phyloP scores from a whole-genome alignment of 2,329 filamentous ascomycete species.

The Dryadomyces quercivorus region DNA sequence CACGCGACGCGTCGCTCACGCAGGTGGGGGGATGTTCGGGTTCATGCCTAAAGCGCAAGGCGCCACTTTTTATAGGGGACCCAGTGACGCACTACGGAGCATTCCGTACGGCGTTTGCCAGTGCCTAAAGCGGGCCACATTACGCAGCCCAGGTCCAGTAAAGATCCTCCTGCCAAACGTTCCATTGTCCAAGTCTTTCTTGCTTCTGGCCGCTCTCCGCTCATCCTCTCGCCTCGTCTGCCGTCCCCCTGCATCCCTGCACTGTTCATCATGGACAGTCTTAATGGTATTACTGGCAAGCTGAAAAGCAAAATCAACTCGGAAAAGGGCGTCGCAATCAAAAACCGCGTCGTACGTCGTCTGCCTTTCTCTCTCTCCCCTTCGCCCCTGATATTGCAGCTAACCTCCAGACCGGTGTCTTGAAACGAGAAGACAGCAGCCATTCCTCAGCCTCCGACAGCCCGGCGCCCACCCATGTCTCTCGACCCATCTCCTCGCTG shows the following conservation, averaged over 20 bases:
- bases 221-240: neutral
- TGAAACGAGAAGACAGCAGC: slow-evolving; percentile 18
- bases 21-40: neutral
- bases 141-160: too few relatives aligned
- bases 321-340: slow-evolving; percentile 30
- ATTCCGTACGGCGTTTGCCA: too few relatives aligned
- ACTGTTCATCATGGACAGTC: slow-evolving; percentile 21
- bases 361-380: neutral
- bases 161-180: too few relatives aligned
- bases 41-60: slow-evolving; percentile 5
- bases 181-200: too few relatives aligned
- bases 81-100: too few relatives aligned
- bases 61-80: neutral
- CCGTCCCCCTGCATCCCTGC: neutral
- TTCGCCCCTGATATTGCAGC: neutral
- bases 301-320: slow-evolving; percentile 31
- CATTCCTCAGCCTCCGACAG: slow-evolving; percentile 15
- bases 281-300: slow-evolving; percentile 18
- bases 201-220: neutral
- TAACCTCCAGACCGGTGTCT: slow-evolving; percentile 7
- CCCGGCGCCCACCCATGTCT: slow-evolving; percentile 22
- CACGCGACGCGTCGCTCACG: slow-evolving; percentile 3
- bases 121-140: too few relatives aligned
- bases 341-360: slow-evolving; percentile 32
- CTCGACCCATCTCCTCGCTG: slow-evolving; percentile 54